These are phyloP conservation scores for Xylariaceae sp. DNA, from an alignment of 2,329 filamentous ascomycete genomes.

Conservation along the genomic window DNA sequence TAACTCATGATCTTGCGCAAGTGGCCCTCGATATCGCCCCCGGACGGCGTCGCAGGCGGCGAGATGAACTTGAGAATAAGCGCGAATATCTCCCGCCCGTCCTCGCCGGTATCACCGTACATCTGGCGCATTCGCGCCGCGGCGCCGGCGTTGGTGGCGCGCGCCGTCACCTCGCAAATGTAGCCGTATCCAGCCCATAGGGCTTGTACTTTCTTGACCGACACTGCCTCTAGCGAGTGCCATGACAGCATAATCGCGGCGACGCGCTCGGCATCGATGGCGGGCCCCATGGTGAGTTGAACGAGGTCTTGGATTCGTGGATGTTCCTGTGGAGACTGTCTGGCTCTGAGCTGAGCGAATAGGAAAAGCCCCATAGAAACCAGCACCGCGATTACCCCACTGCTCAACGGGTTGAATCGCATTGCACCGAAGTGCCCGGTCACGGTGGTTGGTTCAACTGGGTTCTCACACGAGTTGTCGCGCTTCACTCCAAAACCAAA, in stretches of 20 bases:
- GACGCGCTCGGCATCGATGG: constrained; percentile 32
- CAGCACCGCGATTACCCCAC: background rate
- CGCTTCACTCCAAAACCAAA: too few species aligned
- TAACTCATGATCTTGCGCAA: constrained; percentile 64
- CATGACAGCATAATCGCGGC: constrained; percentile 40
- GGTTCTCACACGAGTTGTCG: too few species aligned
- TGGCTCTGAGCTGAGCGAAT: background rate
- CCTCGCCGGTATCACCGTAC: constrained; percentile 11
- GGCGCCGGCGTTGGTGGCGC: constrained; percentile 27
- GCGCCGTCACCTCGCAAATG: constrained; percentile 52
- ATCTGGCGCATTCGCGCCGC: constrained; percentile 11
- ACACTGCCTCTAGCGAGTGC: constrained; percentile 39
- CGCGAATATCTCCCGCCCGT: constrained; percentile 29
- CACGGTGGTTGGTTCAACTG: too few species aligned
- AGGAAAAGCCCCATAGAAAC: background rate
- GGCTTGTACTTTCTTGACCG: constrained; percentile 38
- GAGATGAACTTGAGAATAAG: constrained; percentile 59
- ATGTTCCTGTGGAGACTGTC: background rate
- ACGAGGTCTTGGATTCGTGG: background rate
- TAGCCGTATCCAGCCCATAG: constrained; percentile 53
- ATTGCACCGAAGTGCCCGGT: too few species aligned
- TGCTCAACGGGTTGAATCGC: background rate
- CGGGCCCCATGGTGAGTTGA: constrained; percentile 9
- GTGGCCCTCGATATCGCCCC: constrained; percentile 54
- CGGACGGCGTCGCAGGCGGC: constrained; percentile 38